These are phyloP conservation scores for Kluyveromyces dobzhanskii DNA, from an alignment of 805 yeast species.

Conservation along the genomic window DNA sequence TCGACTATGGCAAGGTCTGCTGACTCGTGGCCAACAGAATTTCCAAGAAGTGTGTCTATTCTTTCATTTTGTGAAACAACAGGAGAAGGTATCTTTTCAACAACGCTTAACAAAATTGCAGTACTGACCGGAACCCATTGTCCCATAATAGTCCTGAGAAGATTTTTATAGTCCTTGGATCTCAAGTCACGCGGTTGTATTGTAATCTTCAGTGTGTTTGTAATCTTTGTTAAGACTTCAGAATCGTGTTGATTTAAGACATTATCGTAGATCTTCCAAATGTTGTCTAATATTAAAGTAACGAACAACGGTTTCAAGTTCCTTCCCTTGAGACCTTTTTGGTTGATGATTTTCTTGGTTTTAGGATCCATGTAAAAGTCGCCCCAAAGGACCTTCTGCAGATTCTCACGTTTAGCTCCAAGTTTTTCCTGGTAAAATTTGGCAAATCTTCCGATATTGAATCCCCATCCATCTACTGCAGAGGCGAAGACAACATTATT, in stretches of 20 bases:
- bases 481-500: slow-evolving; percentile 86
- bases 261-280: slow-evolving; percentile 84
- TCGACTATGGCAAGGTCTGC: slow-evolving; percentile 41
- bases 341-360: slow-evolving; percentile 69
- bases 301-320: slow-evolving; percentile 76
- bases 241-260: slow-evolving; percentile 55
- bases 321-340: slow-evolving; percentile 55
- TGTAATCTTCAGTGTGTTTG: slow-evolving; percentile 58
- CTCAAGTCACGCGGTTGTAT: slow-evolving; percentile 67
- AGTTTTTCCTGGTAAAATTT: slow-evolving; percentile 75
- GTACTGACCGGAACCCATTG: slow-evolving; percentile 95
- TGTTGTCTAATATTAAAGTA: slow-evolving; percentile 74
- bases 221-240: slow-evolving; percentile 68
- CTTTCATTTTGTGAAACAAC: slow-evolving; percentile 62
- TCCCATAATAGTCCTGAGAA: slow-evolving; percentile 61
- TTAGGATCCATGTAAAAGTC: slow-evolving; percentile 86
- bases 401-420: slow-evolving; percentile 71
- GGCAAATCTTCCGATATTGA: slow-evolving; percentile 81
- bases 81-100: slow-evolving; percentile 83
- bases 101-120: slow-evolving; percentile 74
- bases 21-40: slow-evolving; percentile 39
- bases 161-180: slow-evolving; percentile 62
- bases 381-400: slow-evolving; percentile 92
- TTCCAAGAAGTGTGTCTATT: slow-evolving; percentile 55
- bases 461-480: slow-evolving; percentile 98